Percentiles rank a stretch among this genome's conserved stretches.
Evolutionary conservation across 73 alveolate genomes (phyloP).

Genomic region (Uronychia binucleata): DNA sequence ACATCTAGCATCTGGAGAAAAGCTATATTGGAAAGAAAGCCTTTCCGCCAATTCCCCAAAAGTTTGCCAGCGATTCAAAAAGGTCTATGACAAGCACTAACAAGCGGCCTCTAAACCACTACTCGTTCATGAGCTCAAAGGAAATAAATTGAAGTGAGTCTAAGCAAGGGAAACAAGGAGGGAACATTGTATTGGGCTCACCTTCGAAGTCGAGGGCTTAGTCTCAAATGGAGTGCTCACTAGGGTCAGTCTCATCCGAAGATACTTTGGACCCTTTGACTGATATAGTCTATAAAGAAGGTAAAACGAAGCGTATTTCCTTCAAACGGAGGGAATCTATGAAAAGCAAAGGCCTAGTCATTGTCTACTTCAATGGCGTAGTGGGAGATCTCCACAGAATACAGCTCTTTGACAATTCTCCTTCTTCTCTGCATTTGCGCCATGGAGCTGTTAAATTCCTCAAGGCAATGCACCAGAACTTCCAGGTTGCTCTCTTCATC

Average conservation of each 20-base stretch:
- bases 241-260: neutral
- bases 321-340: slow-evolving; percentile 45
- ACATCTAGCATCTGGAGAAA: neutral
- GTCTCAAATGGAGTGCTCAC: neutral
- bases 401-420: slow-evolving; percentile 9
- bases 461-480: neutral
- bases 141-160: neutral
- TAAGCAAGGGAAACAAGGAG: neutral
- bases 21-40: neutral
- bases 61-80: neutral
- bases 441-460: neutral
- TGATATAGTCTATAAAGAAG: neutral
- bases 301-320: slow-evolving; percentile 18
- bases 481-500: neutral
- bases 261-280: neutral
- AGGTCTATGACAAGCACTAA: neutral
- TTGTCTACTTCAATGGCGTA: slow-evolving; percentile 43
- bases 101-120: neutral
- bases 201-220: neutral
- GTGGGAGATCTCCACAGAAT: slow-evolving; percentile 27
- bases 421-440: neutral
- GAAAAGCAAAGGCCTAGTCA: slow-evolving; percentile 32
- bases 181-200: neutral
- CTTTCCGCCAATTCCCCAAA: neutral
- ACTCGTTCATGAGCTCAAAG: neutral